Evolutionary conservation across 306 rosid species (phyloP).

Genomic region (Citrullus amarus): DNA sequence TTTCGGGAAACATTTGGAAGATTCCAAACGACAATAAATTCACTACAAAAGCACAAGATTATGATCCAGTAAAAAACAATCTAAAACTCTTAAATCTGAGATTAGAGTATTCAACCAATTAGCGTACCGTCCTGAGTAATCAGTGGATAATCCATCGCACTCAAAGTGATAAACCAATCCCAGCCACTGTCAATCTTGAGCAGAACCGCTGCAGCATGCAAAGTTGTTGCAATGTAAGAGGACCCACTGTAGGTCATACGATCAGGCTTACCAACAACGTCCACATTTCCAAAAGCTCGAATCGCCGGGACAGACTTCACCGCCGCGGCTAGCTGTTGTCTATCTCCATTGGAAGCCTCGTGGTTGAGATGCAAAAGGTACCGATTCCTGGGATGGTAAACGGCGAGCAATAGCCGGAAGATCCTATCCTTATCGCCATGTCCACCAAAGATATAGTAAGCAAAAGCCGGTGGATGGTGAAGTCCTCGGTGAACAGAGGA

Average conservation of each 20-base stretch:
- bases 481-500: slow-evolving; percentile 55
- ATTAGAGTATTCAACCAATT: slow-evolving; percentile 3
- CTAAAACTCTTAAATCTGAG: background rate
- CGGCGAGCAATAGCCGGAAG: slow-evolving; percentile 70
- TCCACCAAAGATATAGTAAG: slow-evolving; percentile 70
- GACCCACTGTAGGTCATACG: slow-evolving; percentile 72
- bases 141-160: slow-evolving; percentile 78
- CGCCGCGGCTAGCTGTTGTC: slow-evolving; percentile 23
- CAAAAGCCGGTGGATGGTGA: slow-evolving; percentile 75
- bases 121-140: slow-evolving; percentile 89
- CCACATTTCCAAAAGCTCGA: slow-evolving; percentile 75
- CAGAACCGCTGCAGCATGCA: slow-evolving; percentile 81
- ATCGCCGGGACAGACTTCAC: slow-evolving; percentile 54
- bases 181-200: slow-evolving; percentile 66
- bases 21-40: background rate
- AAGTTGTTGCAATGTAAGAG: slow-evolving; percentile 48
- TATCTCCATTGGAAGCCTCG: slow-evolving; percentile 66
- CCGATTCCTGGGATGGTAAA: slow-evolving; percentile 81
- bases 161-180: slow-evolving; percentile 86
- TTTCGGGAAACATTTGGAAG: background rate
- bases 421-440: slow-evolving; percentile 60
- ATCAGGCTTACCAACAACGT: slow-evolving; percentile 77
- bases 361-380: slow-evolving; percentile 60
- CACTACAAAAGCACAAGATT: background rate
- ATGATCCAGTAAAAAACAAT: background rate